Evolutionary conservation across 2,329 filamentous ascomycete species (phyloP).

Genomic region (Exophiala dermatitidis): DNA sequence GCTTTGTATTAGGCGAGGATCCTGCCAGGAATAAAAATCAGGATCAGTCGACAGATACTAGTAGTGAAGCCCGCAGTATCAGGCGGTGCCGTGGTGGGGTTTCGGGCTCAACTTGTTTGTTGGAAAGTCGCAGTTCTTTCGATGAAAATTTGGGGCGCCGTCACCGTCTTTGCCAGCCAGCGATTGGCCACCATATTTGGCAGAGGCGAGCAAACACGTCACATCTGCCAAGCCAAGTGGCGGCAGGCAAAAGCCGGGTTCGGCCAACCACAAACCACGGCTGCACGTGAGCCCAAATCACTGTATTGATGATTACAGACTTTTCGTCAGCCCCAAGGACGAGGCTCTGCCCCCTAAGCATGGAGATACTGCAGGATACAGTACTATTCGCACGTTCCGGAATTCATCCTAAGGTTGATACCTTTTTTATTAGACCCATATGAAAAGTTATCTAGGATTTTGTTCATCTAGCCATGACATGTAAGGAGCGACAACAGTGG

Average conservation of each 20-base stretch:
- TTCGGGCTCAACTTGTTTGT: background rate
- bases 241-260: too few species aligned
- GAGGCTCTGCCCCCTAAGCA: too few species aligned
- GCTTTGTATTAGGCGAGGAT: background rate
- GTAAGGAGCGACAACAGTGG: slow-evolving; percentile 1
- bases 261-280: too few species aligned
- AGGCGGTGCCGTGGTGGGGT: background rate
- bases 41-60: too few species aligned
- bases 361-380: background rate
- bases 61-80: background rate
- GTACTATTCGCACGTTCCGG: background rate
- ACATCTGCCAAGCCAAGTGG: slow-evolving; percentile 4
- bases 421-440: background rate
- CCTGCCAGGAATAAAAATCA: background rate
- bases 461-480: slow-evolving; percentile 1
- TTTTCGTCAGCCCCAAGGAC: too few species aligned
- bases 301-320: too few species aligned
- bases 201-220: background rate
- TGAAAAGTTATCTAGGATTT: background rate
- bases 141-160: slow-evolving; percentile 3
- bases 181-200: background rate
- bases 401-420: background rate
- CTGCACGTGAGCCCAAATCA: too few species aligned
- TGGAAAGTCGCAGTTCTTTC: background rate
- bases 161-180: background rate